These are phyloP conservation scores for Aspergillus bertholletiae DNA, from an alignment of 495 filamentous ascomycete genomes.

Conservation along the genomic window DNA sequence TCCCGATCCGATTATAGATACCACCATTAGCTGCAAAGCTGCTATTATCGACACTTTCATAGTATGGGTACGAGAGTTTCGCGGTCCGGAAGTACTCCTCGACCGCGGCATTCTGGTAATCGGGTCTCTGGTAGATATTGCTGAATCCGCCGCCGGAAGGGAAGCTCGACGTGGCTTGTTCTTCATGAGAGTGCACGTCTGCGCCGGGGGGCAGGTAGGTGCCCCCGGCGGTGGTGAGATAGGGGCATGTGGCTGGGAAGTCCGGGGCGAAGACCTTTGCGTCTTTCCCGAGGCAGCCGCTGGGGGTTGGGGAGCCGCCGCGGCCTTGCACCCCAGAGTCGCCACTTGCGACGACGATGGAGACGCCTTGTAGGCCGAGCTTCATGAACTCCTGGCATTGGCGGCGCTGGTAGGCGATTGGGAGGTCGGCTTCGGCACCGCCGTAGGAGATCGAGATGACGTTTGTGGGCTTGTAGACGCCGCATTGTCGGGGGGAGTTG, in stretches of 20 bases:
- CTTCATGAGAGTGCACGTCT: conserved; percentile 31
- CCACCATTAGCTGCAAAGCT: conserved; percentile 39
- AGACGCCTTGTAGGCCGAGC: conserved; percentile 60
- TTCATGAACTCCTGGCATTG: conserved; percentile 63
- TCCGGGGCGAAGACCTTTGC: conserved; percentile 44
- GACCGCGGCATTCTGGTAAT: conserved; percentile 55
- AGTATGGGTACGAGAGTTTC: conserved; percentile 40
- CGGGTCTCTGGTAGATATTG: conserved; percentile 59
- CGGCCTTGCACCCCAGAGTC: conserved; percentile 56
- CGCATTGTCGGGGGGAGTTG: conserved; percentile 58
- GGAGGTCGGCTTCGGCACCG: conserved; percentile 47
- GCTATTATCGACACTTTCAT: conserved; percentile 33
- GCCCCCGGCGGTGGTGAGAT: conserved; percentile 49
- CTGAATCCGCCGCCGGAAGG: conserved; percentile 64
- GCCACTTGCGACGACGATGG: conserved; percentile 57
- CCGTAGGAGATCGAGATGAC: conserved; percentile 61
- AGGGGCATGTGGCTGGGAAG: conserved; percentile 51
- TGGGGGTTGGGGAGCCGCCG: conserved; percentile 24
- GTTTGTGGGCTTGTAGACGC: conserved; percentile 54
- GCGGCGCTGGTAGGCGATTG: conserved; percentile 49
- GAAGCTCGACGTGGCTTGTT: conserved; percentile 43
- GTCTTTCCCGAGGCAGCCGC: conserved; percentile 35
- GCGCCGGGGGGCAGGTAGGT: conserved; percentile 40
- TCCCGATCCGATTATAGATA: conserved; percentile 56
- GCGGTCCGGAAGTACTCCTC: conserved; percentile 44